Evolutionary conservation across 164 flowering plant genomes (phyloP), one percentile per base, ranked within the genome.

Genomic region (Umbellularia californica): DNA sequence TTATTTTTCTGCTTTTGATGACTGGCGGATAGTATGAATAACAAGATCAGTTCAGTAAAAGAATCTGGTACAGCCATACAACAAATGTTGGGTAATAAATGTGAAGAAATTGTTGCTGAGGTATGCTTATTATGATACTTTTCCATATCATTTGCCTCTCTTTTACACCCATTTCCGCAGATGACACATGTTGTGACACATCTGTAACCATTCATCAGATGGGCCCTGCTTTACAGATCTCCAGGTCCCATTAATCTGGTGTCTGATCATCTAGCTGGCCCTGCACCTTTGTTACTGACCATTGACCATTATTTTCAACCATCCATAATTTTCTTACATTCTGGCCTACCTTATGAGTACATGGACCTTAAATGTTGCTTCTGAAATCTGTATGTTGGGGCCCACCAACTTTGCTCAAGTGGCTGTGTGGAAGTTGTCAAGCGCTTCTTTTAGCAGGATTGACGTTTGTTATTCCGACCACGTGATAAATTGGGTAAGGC

Each of bases 31-130:
- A 79, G 79, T 50, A 81, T 84, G 58, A 81, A 78, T 71, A 69
- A 76, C 75, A 82, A 81, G 77, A 84, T 81, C 5, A 82, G 72
- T 30, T 78, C 79, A 4, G 84, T 82, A 51, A 88, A 78, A 77
- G 89, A 92, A 70, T 78, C 88, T 65, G 87, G 84, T 74, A 86
- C 78, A 23, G 84, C 84, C 24, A 84, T 75, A 60, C 82, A 82
- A 70, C 87, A 88, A 73, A 70, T 79, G 77, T 74, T 94, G 65
- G 71, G 41, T 27, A 51, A 23, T 22, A 88, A 82, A 81, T 71
- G 72, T 75, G 88, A 90, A 80, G 92, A 83, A 73, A 82, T 90
- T 71, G 76, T 79, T 62, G 78, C 79, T 75, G 87, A 86, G 91
- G 93, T 92, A 23, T 30, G 70, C 60, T 73, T 28, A 50, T 30